Evolutionary conservation across 345 rosid genomes (phyloP).

Genomic region (Bruguiera gymnorhiza): DNA sequence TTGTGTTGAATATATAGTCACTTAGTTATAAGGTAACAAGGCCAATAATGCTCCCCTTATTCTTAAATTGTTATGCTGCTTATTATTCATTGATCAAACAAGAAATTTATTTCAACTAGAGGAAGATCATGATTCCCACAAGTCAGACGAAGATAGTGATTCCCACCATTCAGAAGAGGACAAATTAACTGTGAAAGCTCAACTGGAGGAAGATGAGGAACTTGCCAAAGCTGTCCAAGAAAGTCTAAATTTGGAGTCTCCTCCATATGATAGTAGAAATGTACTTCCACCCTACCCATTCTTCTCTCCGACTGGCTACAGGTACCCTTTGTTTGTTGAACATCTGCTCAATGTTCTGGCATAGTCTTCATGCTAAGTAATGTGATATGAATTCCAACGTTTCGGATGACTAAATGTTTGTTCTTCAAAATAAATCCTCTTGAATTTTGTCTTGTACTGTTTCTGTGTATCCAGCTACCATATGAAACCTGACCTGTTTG

Average conservation of each 20-base stretch:
- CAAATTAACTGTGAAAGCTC: conserved; percentile 43
- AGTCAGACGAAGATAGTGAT: conserved; percentile 35
- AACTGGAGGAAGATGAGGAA: conserved; percentile 84
- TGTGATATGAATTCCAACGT: background rate
- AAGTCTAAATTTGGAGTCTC: conserved; percentile 58
- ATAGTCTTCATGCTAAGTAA: background rate
- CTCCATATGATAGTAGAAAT: conserved; percentile 43
- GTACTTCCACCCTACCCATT: conserved; percentile 51
- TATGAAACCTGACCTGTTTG: conserved; percentile 20
- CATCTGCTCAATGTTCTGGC: background rate
- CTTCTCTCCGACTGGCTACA: conserved; percentile 50
- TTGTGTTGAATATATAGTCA: no score
- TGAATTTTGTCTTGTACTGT: conserved; percentile 6
- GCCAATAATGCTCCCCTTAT: background rate
- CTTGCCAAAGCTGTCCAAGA: conserved; percentile 91
- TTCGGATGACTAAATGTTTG: background rate
- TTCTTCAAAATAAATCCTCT: background rate
- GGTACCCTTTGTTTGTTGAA: conserved; percentile 42
- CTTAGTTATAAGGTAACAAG: background rate
- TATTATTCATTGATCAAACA: background rate
- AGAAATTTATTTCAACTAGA: conserved; percentile 13
- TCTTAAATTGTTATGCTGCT: background rate
- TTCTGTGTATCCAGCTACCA: background rate
- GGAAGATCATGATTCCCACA: conserved; percentile 33
- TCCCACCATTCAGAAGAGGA: conserved; percentile 41